phyloP scores from a whole-genome alignment of 768 basidiomycete species.

The Tylopilus rubrobrunneus region DNA sequence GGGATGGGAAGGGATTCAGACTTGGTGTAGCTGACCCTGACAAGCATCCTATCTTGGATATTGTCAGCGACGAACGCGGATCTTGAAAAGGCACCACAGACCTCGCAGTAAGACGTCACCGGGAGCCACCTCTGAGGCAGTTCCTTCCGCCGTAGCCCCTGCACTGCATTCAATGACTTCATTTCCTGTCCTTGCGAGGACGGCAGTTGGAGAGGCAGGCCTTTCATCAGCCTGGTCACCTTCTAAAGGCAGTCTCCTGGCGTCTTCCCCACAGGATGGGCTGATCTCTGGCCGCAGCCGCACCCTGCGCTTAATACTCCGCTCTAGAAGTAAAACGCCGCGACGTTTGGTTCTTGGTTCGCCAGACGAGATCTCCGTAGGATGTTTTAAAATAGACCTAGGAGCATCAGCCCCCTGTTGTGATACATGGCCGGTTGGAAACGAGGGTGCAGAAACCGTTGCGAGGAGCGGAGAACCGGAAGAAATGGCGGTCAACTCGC shows the following conservation, averaged over 20 bases:
- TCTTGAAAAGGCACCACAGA: slow-evolving; percentile 29
- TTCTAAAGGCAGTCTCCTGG: not conserved
- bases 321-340: slow-evolving; percentile 13
- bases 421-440: slow-evolving; percentile 2
- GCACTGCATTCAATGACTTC: slow-evolving; percentile 63
- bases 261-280: slow-evolving; percentile 20
- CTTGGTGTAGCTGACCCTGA: slow-evolving; percentile 66
- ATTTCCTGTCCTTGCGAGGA: slow-evolving; percentile 58
- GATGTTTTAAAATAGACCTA: slow-evolving; percentile 24
- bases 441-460: slow-evolving; percentile 6
- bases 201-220: slow-evolving; percentile 57
- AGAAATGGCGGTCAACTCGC: slow-evolving; percentile 16
- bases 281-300: slow-evolving; percentile 16
- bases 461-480: slow-evolving; percentile 24
- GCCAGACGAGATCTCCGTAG: slow-evolving; percentile 3
- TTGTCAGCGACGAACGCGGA: slow-evolving; percentile 13
- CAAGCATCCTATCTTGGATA: slow-evolving; percentile 80
- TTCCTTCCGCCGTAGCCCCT: slow-evolving; percentile 42
- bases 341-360: slow-evolving; percentile 7
- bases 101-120: slow-evolving; percentile 74
- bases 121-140: slow-evolving; percentile 24
- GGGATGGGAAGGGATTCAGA: slow-evolving; percentile 42
- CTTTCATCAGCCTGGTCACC: slow-evolving; percentile 19
- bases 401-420: slow-evolving; percentile 13
- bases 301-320: slow-evolving; percentile 9